phyloP scores from a whole-genome alignment of 176 grass and related monocot genomes.

The Eremochloa ophiuroides region DNA sequence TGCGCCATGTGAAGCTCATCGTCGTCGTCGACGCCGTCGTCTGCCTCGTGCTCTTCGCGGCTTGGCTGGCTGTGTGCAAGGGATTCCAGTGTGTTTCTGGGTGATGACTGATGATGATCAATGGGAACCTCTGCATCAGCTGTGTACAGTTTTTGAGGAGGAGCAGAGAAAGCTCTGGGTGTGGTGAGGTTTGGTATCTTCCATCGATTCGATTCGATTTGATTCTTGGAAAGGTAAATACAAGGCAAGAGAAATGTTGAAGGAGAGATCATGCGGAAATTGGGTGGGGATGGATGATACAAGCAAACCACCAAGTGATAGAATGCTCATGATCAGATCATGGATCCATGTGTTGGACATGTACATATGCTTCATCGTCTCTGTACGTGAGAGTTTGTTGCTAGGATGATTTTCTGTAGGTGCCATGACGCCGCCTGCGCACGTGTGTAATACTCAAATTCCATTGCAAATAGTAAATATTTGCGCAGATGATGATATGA shows the following conservation, averaged over 20 bases:
- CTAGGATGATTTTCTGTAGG: conserved; percentile 19
- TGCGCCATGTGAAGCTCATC: conserved; percentile 68
- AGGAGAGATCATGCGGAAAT: too few species aligned
- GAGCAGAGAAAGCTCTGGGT: too few species aligned
- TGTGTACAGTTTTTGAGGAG: background rate
- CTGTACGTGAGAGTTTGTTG: conserved; percentile 28
- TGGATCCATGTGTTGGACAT: background rate
- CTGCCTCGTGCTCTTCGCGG: conserved; percentile 62
- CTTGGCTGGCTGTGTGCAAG: conserved; percentile 76
- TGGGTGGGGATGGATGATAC: too few species aligned
- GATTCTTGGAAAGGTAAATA: too few species aligned
- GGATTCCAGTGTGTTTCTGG: conserved; percentile 72
- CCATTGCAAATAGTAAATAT: too few species aligned
- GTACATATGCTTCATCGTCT: conserved; percentile 30
- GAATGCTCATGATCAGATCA: background rate
- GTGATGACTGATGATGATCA: background rate
- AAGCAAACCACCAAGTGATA: too few species aligned
- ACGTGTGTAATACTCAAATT: too few species aligned
- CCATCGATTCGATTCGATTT: too few species aligned
- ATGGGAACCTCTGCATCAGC: too few species aligned
- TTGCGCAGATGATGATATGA: too few species aligned
- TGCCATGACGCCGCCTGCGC: background rate
- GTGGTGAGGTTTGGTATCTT: too few species aligned
- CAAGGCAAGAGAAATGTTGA: too few species aligned
- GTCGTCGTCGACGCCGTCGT: conserved; percentile 46